Evolutionary conservation across 1,139 yeast species (phyloP).

Genomic region (Candida tunisiensis): DNA sequence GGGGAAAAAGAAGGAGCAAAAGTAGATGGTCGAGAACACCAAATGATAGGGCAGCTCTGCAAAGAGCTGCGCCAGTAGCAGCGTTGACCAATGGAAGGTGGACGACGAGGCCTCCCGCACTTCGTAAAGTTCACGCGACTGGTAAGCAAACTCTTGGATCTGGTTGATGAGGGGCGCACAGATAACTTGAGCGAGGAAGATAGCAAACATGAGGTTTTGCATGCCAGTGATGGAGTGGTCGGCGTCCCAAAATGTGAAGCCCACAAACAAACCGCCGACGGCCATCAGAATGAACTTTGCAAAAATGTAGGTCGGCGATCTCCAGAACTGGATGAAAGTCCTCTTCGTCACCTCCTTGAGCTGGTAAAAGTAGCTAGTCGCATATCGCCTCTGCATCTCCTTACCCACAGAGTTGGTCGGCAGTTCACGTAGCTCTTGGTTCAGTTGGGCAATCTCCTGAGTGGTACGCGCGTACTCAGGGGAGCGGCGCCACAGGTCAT

Average conservation of each 20-base stretch:
- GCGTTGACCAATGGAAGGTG: conserved; percentile 41
- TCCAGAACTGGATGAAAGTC: conserved; percentile 23
- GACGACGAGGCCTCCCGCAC: conserved; percentile 45
- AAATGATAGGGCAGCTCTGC: conserved; percentile 26
- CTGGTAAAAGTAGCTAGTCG: conserved; percentile 20
- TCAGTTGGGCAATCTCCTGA: conserved; percentile 21
- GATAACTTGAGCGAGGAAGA: conserved; percentile 38
- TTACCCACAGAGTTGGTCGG: conserved; percentile 9
- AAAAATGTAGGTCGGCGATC: conserved; percentile 28
- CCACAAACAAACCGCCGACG: conserved; percentile 31
- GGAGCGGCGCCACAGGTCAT: conserved; percentile 24
- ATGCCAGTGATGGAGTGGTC: conserved; percentile 17
- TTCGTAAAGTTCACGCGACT: conserved; percentile 35
- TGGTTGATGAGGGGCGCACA: conserved; percentile 42
- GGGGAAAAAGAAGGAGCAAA: conserved; percentile 24
- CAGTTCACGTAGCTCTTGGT: conserved; percentile 11
- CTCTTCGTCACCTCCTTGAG: conserved; percentile 21
- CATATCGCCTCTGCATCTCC: conserved; percentile 11
- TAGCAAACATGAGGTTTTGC: conserved; percentile 21
- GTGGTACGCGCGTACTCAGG: conserved; percentile 22
- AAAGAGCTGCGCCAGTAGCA: conserved; percentile 23
- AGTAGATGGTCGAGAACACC: conserved; percentile 15
- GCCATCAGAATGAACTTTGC: conserved; percentile 30
- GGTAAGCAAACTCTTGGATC: conserved; percentile 28
- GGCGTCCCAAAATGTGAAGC: conserved; percentile 30